Conservation (phyloP, 2,329 filamentous ascomycete species). For the Blastomyces percursus region DNA sequence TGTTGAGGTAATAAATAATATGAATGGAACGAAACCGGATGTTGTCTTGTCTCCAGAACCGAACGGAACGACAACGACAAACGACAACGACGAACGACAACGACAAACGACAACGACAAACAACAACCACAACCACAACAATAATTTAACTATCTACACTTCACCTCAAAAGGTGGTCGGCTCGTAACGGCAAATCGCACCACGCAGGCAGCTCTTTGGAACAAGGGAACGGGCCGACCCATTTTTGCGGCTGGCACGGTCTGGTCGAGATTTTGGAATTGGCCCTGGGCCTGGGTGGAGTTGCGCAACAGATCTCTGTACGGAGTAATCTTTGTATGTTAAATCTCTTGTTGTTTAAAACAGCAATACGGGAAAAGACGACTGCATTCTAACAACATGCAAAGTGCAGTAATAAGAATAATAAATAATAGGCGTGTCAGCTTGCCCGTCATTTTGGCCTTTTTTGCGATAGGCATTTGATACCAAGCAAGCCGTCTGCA, state of each 20-base stretch:
- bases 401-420: neutral
- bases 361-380: neutral
- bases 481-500: neutral
- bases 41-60: neutral
- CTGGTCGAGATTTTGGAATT: neutral
- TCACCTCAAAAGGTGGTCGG: neutral
- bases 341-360: neutral
- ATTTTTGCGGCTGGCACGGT: constrained; percentile 1
- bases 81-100: neutral
- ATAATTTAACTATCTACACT: neutral
- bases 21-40: neutral
- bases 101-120: neutral
- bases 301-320: neutral
- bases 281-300: neutral
- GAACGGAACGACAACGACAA: neutral
- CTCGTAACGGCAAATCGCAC: neutral
- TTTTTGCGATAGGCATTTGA: neutral
- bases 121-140: too few species aligned
- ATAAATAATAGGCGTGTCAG: neutral
- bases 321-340: neutral
- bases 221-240: constrained; percentile 3
- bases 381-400: neutral
- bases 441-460: neutral
- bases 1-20: too few species aligned
- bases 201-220: neutral